phyloP scores from a whole-genome alignment of 2,329 filamentous ascomycete genomes.

The Fusarium mangiferae region DNA sequence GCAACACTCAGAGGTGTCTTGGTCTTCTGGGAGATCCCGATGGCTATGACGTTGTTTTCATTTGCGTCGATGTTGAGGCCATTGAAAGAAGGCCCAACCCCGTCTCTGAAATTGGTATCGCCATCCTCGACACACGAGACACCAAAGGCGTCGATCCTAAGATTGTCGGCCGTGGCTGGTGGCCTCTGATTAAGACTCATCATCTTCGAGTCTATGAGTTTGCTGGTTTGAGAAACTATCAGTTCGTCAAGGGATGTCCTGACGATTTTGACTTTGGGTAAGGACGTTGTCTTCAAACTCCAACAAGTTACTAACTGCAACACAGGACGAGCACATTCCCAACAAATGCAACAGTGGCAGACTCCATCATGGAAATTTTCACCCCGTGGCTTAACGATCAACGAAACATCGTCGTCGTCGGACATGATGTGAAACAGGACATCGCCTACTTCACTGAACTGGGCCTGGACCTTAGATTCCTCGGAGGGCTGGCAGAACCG shows the following conservation, averaged over 20 bases:
- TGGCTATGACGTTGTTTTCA: slow-evolving; percentile 63
- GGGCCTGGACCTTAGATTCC: slow-evolving; percentile 68
- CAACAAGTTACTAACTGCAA: slow-evolving; percentile 6
- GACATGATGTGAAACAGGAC: slow-evolving; percentile 77
- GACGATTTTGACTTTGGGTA: slow-evolving; percentile 81
- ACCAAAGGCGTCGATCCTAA: slow-evolving; percentile 69
- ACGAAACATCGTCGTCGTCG: slow-evolving; percentile 77
- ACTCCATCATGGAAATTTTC: slow-evolving; percentile 52
- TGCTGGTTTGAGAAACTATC: slow-evolving; percentile 70
- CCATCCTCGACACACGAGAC: slow-evolving; percentile 76
- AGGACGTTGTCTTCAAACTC: slow-evolving; percentile 36
- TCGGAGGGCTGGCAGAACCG: slow-evolving; percentile 66
- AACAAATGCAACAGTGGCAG: slow-evolving; percentile 46
- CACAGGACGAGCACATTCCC: slow-evolving; percentile 57
- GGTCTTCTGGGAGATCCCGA: slow-evolving; percentile 59
- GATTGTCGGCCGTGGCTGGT: slow-evolving; percentile 72
- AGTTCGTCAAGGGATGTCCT: slow-evolving; percentile 78
- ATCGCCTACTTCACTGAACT: slow-evolving; percentile 72
- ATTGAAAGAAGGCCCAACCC: slow-evolving; percentile 73
- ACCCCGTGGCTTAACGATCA: slow-evolving; percentile 42
- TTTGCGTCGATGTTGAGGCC: slow-evolving; percentile 85
- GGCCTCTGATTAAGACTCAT: slow-evolving; percentile 69
- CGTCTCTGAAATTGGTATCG: slow-evolving; percentile 88
- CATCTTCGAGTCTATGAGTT: slow-evolving; percentile 84
- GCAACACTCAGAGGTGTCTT: slow-evolving; percentile 75